Conservation (phyloP, 352 stramenopile species). For the Phytophthora quininea region DNA sequence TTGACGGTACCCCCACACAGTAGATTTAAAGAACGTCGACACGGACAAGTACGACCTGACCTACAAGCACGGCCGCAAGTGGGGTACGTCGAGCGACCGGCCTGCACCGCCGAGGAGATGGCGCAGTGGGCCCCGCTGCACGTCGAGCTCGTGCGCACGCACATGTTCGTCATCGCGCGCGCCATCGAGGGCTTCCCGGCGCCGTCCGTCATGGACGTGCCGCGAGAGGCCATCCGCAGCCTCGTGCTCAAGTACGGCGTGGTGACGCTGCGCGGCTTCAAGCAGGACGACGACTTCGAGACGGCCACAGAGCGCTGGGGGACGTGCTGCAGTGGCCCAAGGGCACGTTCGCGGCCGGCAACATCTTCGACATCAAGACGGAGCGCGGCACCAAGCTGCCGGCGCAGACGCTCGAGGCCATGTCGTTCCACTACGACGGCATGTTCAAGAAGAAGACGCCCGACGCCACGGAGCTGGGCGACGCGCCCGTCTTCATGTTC, state of each 20-base stretch:
- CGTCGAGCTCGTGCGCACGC: constrained; percentile 24
- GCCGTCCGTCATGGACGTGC: constrained; percentile 21
- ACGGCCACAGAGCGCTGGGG: constrained; percentile 21
- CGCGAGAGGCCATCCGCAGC: constrained; percentile 21
- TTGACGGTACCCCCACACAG: constrained; percentile 13
- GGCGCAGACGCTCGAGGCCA: constrained; percentile 24
- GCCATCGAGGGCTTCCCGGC: constrained; percentile 18
- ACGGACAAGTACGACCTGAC: constrained; percentile 29
- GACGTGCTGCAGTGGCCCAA: constrained; percentile 30
- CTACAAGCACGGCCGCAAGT: constrained; percentile 31
- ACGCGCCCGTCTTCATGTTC: constrained; percentile 30
- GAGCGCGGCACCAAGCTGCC: constrained; percentile 14
- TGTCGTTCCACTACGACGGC: constrained; percentile 31
- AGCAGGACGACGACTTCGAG: constrained; percentile 31
- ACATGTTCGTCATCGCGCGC: constrained; percentile 26
- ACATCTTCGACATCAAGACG: constrained; percentile 29
- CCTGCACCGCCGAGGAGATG: constrained; percentile 18
- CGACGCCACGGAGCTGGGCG: constrained; percentile 23
- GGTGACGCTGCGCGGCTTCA: constrained; percentile 25
- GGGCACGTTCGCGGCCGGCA: constrained; percentile 23
- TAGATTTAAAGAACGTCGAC: constrained; percentile 25
- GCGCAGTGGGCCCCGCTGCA: constrained; percentile 21
- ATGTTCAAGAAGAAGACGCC: constrained; percentile 36
- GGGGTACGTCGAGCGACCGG: constrained; percentile 19
- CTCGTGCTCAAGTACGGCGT: constrained; percentile 24